Base-by-base conservation (phyloP, 768 basidiomycete species). In the Gloeopeniophorella convolvens region DNA sequence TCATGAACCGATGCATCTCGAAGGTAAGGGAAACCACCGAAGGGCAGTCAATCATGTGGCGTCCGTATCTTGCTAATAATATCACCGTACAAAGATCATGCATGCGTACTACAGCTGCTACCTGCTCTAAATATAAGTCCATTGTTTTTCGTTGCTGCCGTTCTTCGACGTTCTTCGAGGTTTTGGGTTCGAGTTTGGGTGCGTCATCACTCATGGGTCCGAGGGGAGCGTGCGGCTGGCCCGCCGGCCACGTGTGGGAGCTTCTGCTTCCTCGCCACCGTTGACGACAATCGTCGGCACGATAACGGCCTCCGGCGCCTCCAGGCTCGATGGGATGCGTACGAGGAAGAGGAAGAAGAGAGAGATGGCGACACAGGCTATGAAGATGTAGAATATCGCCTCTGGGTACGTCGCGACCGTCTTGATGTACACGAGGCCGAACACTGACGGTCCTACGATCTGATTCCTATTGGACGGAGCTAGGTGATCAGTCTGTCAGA, bases 361-460 rank as follows among this genome's bases (percentile, higher is more conserved):
- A 6, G 80, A 71, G 5, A 77, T 23, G 7, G 60, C 41, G 42
- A 75, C 58, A 18, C 65, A 65, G 30, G 59, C 65, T 24, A 71
- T 64, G 7, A 78, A 74, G 21, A 86, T 67, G 49, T 80, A 70
- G 66, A 92, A 85, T 5, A 93, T 80, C 3, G 79, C 75, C 31
- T 77, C 72, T 2, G 91, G 84, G 60, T 81, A 82, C 8, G 68
- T 72, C 8, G 76, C 78, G 13, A 90, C 88, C 0, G 88, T 93
- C 45, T 70, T 73, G 54, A 77, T 72, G 60, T 82, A 93, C 9
- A 86, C 70, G 15, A 82, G 61, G 4, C 89, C 87, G 58, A 84
- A 92, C 31, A 89, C 27, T 3, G 80, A 68, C 0, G 91, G 90
- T 0, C 84, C 82, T 1, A 91, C 31, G 15, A 92, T 78, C 51